Evolutionary conservation across 371 early-diverging fungal genomes (phyloP).

Genomic region (Mortierella sp.): DNA sequence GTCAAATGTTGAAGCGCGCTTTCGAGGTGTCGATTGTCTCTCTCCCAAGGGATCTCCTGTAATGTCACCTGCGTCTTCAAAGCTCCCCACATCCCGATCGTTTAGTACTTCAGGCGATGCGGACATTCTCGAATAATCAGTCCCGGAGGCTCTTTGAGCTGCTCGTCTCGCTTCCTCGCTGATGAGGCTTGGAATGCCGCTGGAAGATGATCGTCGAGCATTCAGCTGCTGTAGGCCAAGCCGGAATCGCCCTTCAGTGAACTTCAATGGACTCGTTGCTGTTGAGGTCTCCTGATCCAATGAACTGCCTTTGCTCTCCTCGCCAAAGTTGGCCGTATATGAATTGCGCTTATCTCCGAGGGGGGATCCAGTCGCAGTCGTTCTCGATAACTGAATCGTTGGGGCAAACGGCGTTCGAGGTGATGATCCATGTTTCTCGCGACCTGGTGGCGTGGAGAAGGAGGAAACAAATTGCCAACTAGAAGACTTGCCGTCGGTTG

Average conservation of each 20-base stretch:
- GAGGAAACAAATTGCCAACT: conserved; percentile 47
- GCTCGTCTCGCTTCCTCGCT: conserved; percentile 21
- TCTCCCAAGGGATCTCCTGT: conserved; percentile 1
- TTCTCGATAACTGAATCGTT: conserved; percentile 11
- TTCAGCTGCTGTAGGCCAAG: conserved; percentile 18
- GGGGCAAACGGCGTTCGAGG: conserved; percentile 37
- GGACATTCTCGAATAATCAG: conserved; percentile 20
- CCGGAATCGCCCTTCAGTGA: conserved; percentile 20
- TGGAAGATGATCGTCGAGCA: conserved; percentile 40
- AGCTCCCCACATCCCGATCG: not conserved
- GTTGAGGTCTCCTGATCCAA: not conserved
- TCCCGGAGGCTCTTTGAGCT: conserved; percentile 2
- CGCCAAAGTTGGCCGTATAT: conserved; percentile 11
- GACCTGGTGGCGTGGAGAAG: conserved; percentile 44
- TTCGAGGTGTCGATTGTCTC: conserved; percentile 21
- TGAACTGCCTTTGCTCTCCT: not conserved
- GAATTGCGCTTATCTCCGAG: conserved; percentile 12
- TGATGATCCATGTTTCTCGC: conserved; percentile 27
- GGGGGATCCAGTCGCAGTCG: conserved; percentile 18
- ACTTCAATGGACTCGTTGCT: conserved; percentile 12
- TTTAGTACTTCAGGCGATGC: conserved; percentile 20
- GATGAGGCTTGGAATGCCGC: conserved; percentile 31
- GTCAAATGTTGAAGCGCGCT: conserved; percentile 52
- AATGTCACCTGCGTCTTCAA: not conserved
- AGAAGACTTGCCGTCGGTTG: conserved; percentile 48